Conservation (phyloP, 371 early-diverging fungal species). For the Apophysomyces trapeziformis region DNA sequence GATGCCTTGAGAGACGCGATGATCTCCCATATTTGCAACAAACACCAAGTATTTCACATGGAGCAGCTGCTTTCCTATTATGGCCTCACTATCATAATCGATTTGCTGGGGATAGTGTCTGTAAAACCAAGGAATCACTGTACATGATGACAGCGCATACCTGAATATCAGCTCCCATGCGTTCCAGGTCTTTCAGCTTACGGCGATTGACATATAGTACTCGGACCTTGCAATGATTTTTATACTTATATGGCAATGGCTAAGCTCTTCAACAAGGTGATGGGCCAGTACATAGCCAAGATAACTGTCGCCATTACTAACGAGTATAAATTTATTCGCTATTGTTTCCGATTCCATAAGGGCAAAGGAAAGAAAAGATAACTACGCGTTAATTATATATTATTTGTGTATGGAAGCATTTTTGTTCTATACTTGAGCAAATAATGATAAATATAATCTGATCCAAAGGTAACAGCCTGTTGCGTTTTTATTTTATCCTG, state of each 20-base stretch:
- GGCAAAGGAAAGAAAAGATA: too few species aligned
- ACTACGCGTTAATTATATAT: too few species aligned
- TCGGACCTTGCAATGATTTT: conserved; percentile 24
- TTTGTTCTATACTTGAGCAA: too few species aligned
- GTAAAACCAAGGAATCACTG: neutral
- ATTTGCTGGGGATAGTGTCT: conserved; percentile 11
- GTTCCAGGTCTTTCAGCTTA: neutral
- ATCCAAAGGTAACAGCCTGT: too few species aligned
- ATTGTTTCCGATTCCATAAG: too few species aligned
- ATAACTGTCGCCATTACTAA: conserved; percentile 11
- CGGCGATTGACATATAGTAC: conserved; percentile 11
- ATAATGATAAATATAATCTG: too few species aligned
- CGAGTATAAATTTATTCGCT: too few species aligned
- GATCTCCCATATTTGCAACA: conserved; percentile 7
- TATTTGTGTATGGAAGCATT: too few species aligned
- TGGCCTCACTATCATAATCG: conserved; percentile 15
- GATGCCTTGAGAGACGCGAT: neutral
- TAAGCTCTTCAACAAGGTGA: conserved; percentile 14
- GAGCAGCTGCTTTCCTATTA: conserved; percentile 2
- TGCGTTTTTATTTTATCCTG: too few species aligned
- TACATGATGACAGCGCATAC: neutral
- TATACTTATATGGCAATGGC: conserved; percentile 9
- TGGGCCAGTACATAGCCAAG: conserved; percentile 19
- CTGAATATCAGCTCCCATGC: conserved; percentile 18
- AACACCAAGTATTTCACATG: conserved; percentile 20